Evolutionary conservation across 306 rosid genomes (phyloP).

Genomic region (Pterocarpus santalinus): DNA sequence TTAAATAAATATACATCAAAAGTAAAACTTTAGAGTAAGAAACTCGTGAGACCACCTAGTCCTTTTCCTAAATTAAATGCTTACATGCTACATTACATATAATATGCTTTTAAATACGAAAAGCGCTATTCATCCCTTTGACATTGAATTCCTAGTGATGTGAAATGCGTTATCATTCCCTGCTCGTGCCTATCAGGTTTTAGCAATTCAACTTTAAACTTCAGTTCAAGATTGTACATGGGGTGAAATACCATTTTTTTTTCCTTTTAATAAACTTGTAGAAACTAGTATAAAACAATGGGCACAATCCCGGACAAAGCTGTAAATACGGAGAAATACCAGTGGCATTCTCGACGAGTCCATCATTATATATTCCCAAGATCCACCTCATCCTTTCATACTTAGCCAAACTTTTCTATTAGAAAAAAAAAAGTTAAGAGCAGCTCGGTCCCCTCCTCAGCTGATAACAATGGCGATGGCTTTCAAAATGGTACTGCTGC

Average conservation of each 20-base stretch:
- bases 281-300: neutral
- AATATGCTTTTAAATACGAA: neutral
- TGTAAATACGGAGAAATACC: slow-evolving; percentile 44
- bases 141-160: slow-evolving; percentile 2
- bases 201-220: neutral
- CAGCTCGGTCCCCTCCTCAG: slow-evolving; percentile 19
- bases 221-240: neutral
- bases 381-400: slow-evolving; percentile 8
- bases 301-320: slow-evolving; percentile 29
- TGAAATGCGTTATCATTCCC: slow-evolving; percentile 3
- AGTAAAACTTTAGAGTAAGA: neutral
- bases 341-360: neutral
- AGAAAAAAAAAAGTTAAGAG: neutral
- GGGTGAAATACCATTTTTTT: neutral
- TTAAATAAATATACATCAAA: neutral
- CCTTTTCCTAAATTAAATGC: neutral
- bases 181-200: neutral
- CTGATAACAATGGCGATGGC: slow-evolving; percentile 95
- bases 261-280: neutral
- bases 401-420: slow-evolving; percentile 21
- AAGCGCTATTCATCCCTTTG: neutral
- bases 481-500: slow-evolving; percentile 85
- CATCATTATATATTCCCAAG: slow-evolving; percentile 40
- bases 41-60: neutral
- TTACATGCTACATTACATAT: neutral